Evolutionary conservation across 768 basidiomycete species (phyloP), one percentile per base, ranked within the genome.

Genomic region (Leccinum subgranulosum): DNA sequence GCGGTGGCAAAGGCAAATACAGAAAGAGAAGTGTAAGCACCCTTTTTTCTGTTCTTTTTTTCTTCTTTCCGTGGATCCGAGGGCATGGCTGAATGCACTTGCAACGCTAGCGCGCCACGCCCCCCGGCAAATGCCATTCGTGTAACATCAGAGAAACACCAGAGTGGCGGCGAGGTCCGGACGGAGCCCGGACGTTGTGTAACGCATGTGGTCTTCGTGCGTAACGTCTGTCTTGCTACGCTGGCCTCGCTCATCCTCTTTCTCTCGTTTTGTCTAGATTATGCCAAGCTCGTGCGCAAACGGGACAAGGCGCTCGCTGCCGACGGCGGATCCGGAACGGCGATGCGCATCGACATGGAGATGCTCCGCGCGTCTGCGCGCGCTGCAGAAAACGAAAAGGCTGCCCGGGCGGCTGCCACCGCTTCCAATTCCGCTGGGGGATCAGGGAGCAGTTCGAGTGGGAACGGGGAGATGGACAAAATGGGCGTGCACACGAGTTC

Each of bases 101-200:
- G 61, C 69, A 70, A 74, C 67, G 67, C 27, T 74, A 92, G 90
- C 84, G 90, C 63, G 88, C 90, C 46, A 90, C 87, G 36, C 90
- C 90, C 17, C 90, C 90, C 5, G 90, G 90, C 10, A 90, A 92
- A 68, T 92, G 90, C 65, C 88, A 92, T 73, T 91, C 90, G 31
- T 92, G 90, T 69, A 89, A 90, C 73, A 92, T 91, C 55, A 79
- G 87, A 57, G 90, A 92, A 69, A 92, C 90, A 4, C 90, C 90
- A n/a, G 90, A 92, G 70, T 92, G 90, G 90, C 74, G 90, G 53
- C 81, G 90, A 25, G 90, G 90, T 15, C 90, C 90, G 3, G 90
- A 92, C 66, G 90, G 90, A 4, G 90, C 90, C 25, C 76, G 90
- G 66, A 92, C 90, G 8, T 69, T 92, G 64, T 92, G 90, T 68